Conservation (phyloP, 306 rosid species). For the barrel medic (Medicago truncatula) region MtrunA17r5.0-ANR NC_053043.1:51692001-51692500, state of each 20-base stretch:
- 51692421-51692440: conserved; percentile 55
- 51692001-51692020: conserved; percentile 52
- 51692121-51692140: background rate
- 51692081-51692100: background rate
- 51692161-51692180: no score
- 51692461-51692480: conserved; percentile 60
- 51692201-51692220: background rate
- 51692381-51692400: no score
- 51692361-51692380: no score
- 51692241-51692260: background rate
- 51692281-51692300: no score
- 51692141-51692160: background rate
- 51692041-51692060: conserved; percentile 2
- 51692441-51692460: conserved; percentile 64
- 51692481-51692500: conserved; percentile 80
- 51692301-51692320: no score
- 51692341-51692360: no score
- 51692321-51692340: no score
- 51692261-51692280: no score
- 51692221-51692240: background rate
- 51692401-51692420: no score
- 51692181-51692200: background rate
- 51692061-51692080: conserved; percentile 20
- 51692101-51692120: conserved; percentile 1
- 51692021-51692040: conserved; percentile 43